phyloP scores from a whole-genome alignment of 306 rosid genomes.

The Malus domestica region ASM211411v1 NC_041794.1:31211501-31212000 shows the following conservation, averaged over 20 bases:
- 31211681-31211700: background rate
- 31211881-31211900: slow-evolving; percentile 48
- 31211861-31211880: slow-evolving; percentile 21
- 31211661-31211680: background rate
- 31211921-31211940: slow-evolving; percentile 53
- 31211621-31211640: slow-evolving; percentile 1
- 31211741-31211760: background rate
- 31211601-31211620: slow-evolving; percentile 11
- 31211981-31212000: slow-evolving; percentile 26
- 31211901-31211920: slow-evolving; percentile 55
- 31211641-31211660: slow-evolving; percentile 13
- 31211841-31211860: slow-evolving; percentile 33
- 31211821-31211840: background rate
- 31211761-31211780: background rate
- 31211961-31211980: slow-evolving; percentile 48
- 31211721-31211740: background rate
- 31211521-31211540: slow-evolving; percentile 50
- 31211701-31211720: background rate
- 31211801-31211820: background rate
- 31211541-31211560: slow-evolving; percentile 19
- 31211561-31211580: slow-evolving; percentile 12
- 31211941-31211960: slow-evolving; percentile 28
- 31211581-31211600: slow-evolving; percentile 23
- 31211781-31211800: background rate
- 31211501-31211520: slow-evolving; percentile 22